Conservation (phyloP, 2,329 filamentous ascomycete genomes). For the Atkinsonella hypoxylon region DNA sequence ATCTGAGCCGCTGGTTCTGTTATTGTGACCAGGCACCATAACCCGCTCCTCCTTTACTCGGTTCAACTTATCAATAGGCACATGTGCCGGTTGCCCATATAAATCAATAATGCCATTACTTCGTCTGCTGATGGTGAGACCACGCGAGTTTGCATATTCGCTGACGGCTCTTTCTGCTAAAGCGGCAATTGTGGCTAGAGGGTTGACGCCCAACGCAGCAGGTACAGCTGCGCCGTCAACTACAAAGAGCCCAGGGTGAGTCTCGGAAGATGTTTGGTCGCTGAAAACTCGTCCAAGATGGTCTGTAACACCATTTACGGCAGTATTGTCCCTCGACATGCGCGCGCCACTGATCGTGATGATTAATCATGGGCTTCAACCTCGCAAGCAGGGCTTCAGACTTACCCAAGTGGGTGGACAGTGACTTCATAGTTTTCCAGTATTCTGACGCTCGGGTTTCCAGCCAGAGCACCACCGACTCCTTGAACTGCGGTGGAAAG, state of each 20-base stretch:
- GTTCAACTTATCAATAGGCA: not conserved
- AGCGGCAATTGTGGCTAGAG: slow-evolving; percentile 57
- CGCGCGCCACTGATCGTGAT: slow-evolving; percentile 39
- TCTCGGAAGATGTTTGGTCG: slow-evolving; percentile 34
- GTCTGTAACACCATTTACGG: slow-evolving; percentile 45
- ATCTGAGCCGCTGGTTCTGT: not conserved
- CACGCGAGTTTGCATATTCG: slow-evolving; percentile 28
- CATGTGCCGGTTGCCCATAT: slow-evolving; percentile 37
- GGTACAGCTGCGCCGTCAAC: slow-evolving; percentile 52
- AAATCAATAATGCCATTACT: slow-evolving; percentile 39
- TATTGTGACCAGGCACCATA: not conserved
- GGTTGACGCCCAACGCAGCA: slow-evolving; percentile 51
- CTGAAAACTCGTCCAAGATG: slow-evolving; percentile 48
- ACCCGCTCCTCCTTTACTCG: not conserved
- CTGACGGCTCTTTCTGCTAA: slow-evolving; percentile 53
- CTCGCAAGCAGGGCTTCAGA: not conserved
- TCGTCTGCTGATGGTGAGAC: slow-evolving; percentile 32
- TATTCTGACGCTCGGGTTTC: slow-evolving; percentile 45
- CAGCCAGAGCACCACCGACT: slow-evolving; percentile 48
- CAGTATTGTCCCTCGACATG: slow-evolving; percentile 48
- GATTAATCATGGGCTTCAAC: slow-evolving; percentile 3
- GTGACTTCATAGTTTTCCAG: slow-evolving; percentile 46
- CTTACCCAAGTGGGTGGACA: slow-evolving; percentile 48
- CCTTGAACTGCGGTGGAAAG: slow-evolving; percentile 42
- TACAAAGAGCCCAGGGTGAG: slow-evolving; percentile 46